Evolutionary conservation across 2,329 filamentous ascomycete genomes (phyloP).

Genomic region (Diaporthe longicolla): DNA sequence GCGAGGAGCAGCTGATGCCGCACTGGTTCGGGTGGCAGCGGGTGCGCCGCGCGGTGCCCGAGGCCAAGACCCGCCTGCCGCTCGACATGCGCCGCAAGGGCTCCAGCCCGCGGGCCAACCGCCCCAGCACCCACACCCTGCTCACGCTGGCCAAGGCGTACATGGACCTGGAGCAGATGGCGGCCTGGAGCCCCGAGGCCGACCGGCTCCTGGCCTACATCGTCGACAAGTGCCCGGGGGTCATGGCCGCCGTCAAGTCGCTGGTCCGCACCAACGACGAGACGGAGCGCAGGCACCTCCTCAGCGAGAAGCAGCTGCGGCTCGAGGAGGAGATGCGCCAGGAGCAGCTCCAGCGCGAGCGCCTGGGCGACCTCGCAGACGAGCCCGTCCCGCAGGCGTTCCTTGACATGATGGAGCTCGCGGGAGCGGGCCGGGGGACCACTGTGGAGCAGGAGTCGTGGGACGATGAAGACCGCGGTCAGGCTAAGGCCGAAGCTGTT

Average conservation of each 20-base stretch:
- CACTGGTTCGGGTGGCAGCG: constrained; percentile 81
- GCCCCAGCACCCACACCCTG: constrained; percentile 61
- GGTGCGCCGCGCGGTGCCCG: constrained; percentile 48
- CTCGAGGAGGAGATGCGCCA: constrained; percentile 12
- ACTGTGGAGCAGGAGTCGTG: constrained; percentile 26
- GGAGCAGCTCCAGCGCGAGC: constrained; percentile 1
- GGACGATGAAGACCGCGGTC: neutral
- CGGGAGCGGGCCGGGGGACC: neutral
- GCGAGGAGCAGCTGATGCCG: constrained; percentile 84
- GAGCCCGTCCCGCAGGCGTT: constrained; percentile 36
- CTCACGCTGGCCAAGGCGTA: constrained; percentile 65
- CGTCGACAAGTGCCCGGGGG: constrained; percentile 55
- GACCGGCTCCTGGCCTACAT: constrained; percentile 57
- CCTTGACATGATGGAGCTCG: constrained; percentile 40
- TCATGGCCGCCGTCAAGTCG: constrained; percentile 57
- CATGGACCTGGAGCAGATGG: constrained; percentile 62
- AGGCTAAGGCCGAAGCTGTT: neutral
- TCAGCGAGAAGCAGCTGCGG: constrained; percentile 18
- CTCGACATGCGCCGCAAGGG: constrained; percentile 57
- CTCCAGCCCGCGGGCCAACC: constrained; percentile 54
- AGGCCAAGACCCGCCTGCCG: constrained; percentile 50
- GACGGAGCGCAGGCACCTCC: constrained; percentile 47
- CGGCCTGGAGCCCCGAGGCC: constrained; percentile 63
- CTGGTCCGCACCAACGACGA: constrained; percentile 44
- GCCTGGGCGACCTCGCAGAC: neutral